A percentile compares a stretch with the other conserved stretches of the same genome.
Evolutionary conservation across 2,329 filamentous ascomycete genomes (phyloP).

Genomic region (Elsinoe batatas): DNA sequence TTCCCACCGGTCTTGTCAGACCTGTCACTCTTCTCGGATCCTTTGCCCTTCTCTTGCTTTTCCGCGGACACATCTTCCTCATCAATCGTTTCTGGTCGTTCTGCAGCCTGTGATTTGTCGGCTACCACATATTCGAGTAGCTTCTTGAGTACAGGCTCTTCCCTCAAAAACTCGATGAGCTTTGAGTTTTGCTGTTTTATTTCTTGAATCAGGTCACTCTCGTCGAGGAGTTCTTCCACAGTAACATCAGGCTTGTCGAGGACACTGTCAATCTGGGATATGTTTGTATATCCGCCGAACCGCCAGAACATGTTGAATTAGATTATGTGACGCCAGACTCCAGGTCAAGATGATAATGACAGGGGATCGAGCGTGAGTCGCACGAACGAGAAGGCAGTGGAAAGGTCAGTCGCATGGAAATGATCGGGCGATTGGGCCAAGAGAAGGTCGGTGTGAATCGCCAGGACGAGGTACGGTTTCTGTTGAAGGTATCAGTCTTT

Average conservation of each 20-base stretch:
- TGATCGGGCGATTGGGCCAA: neutral
- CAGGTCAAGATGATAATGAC: slow-evolving; percentile 9
- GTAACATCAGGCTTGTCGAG: slow-evolving; percentile 93
- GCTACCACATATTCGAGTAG: slow-evolving; percentile 88
- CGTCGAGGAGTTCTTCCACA: slow-evolving; percentile 90
- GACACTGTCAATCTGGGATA: slow-evolving; percentile 91
- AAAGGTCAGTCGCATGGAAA: slow-evolving; percentile 7
- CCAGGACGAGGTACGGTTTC: neutral
- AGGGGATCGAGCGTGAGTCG: neutral
- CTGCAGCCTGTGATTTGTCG: slow-evolving; percentile 46
- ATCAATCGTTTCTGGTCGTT: slow-evolving; percentile 30
- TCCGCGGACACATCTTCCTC: slow-evolving; percentile 30
- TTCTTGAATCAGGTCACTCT: slow-evolving; percentile 93
- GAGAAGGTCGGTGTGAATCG: neutral
- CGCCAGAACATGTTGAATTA: slow-evolving; percentile 89
- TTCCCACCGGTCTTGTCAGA: slow-evolving; percentile 36
- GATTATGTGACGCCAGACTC: slow-evolving; percentile 17
- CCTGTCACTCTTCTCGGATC: slow-evolving; percentile 42
- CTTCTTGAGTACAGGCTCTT: slow-evolving; percentile 72
- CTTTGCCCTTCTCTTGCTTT: slow-evolving; percentile 24
- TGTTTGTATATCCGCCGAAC: slow-evolving; percentile 96
- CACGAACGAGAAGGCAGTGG: neutral
- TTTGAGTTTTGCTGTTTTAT: slow-evolving; percentile 97
- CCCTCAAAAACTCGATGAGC: slow-evolving; percentile 88
- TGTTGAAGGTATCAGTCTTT: neutral